Evolutionary conservation across 1,139 yeast genomes (phyloP).

Genomic region (Saccharomyces pastorianus): DNA sequence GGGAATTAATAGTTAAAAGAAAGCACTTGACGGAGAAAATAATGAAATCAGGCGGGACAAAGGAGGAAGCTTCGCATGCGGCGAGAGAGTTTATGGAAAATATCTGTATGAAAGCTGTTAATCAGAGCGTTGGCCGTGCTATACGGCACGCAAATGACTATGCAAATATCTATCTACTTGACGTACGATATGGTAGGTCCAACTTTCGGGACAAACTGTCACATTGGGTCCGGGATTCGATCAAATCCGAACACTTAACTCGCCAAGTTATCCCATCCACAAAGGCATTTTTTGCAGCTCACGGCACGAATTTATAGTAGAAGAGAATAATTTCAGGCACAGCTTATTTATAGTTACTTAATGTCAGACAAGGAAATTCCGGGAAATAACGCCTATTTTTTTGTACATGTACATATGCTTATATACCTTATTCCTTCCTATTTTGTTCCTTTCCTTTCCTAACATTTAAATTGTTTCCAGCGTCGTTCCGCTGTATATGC

Average conservation of each 20-base stretch:
- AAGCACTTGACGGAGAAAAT: constrained; percentile 50
- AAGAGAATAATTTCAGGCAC: too few species aligned
- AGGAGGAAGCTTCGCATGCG: constrained; percentile 25
- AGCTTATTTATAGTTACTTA: too few species aligned
- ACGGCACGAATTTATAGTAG: not conserved
- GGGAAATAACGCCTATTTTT: not conserved
- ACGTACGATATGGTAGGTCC: constrained; percentile 45
- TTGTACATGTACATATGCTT: too few species aligned
- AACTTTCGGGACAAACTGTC: constrained; percentile 60
- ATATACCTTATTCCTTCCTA: too few species aligned
- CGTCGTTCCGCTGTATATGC: constrained; percentile 27
- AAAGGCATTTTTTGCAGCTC: constrained; percentile 14
- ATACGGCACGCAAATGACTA: constrained; percentile 79
- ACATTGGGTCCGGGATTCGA: constrained; percentile 60
- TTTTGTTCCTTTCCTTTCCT: too few species aligned
- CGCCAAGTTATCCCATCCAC: constrained; percentile 18
- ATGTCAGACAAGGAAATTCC: too few species aligned
- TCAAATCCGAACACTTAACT: constrained; percentile 20
- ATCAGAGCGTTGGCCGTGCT: constrained; percentile 90
- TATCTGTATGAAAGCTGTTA: constrained; percentile 84
- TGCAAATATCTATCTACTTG: constrained; percentile 66
- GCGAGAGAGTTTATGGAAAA: constrained; percentile 58
- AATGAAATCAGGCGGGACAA: constrained; percentile 22
- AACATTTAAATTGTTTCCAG: constrained; percentile 1
- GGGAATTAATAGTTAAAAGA: constrained; percentile 70